A percentile compares a stretch with the other conserved stretches of the same genome.
phyloP scores from a whole-genome alignment of 371 early-diverging fungal species.

The Phascolomyces articulosus region DNA sequence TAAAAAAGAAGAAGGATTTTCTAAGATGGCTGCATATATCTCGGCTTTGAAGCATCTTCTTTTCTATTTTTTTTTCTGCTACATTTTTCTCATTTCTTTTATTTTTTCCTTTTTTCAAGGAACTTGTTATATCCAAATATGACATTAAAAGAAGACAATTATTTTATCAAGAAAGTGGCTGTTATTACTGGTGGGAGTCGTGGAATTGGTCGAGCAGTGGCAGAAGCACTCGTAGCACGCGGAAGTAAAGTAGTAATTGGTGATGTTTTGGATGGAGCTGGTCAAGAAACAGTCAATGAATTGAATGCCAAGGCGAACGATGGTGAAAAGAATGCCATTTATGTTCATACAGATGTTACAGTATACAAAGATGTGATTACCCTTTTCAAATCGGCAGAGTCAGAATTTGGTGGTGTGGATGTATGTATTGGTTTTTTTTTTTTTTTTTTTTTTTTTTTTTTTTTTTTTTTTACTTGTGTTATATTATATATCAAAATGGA shows the following conservation, averaged over 20 bases:
- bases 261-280: constrained; percentile 60
- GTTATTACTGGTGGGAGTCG: constrained; percentile 66
- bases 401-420: constrained; percentile 63
- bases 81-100: no score
- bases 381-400: constrained; percentile 50
- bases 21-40: no score
- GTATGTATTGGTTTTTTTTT: constrained; percentile 33
- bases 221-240: constrained; percentile 42
- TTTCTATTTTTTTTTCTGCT: no score
- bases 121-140: no score
- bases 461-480: no score
- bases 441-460: constrained; percentile 10
- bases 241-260: constrained; percentile 65
- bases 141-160: not conserved
- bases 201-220: constrained; percentile 65
- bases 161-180: constrained; percentile 48
- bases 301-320: constrained; percentile 50
- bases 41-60: no score
- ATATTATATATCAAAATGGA: no score
- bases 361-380: constrained; percentile 41
- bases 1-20: no score
- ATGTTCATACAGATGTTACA: constrained; percentile 62
- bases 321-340: no score
- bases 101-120: no score
- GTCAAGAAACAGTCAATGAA: constrained; percentile 31